These are phyloP conservation scores for Paxillus involutus DNA, from an alignment of 768 basidiomycete genomes.

Conservation along the genomic window DNA sequence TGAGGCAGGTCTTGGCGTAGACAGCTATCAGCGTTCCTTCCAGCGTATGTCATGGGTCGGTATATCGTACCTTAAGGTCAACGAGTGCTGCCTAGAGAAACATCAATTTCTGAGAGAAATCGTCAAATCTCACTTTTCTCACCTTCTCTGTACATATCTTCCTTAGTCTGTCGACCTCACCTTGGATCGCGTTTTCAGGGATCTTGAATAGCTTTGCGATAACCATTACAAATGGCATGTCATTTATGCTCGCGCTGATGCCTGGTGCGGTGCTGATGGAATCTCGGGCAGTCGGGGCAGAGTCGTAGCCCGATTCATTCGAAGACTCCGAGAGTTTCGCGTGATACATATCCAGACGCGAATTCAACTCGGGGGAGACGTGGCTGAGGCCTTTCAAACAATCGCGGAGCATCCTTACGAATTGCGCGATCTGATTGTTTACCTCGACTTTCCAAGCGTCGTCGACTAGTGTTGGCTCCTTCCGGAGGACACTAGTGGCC, in stretches of 20 bases:
- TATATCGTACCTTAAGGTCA: constrained; percentile 72
- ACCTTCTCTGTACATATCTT: constrained; percentile 78
- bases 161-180: constrained; percentile 68
- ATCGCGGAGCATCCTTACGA: constrained; percentile 84
- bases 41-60: neutral
- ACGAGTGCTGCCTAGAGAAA: constrained; percentile 68
- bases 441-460: constrained; percentile 94
- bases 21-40: constrained; percentile 3
- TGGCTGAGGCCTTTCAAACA: constrained; percentile 71
- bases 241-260: constrained; percentile 48
- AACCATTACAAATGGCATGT: constrained; percentile 76
- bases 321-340: constrained; percentile 69
- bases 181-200: constrained; percentile 62
- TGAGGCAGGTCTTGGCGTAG: constrained; percentile 71
- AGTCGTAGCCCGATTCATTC: constrained; percentile 68
- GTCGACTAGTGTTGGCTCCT: constrained; percentile 78
- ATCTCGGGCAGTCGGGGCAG: constrained; percentile 57
- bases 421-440: constrained; percentile 88
- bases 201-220: constrained; percentile 77
- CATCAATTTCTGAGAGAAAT: neutral
- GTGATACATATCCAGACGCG: constrained; percentile 82
- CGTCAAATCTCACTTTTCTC: constrained; percentile 6
- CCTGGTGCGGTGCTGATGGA: constrained; percentile 41
- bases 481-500: constrained; percentile 83
- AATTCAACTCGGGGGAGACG: constrained; percentile 79